Base-by-base conservation (phyloP, 495 filamentous ascomycete genomes). In the Neurospora cerealis region DNA sequence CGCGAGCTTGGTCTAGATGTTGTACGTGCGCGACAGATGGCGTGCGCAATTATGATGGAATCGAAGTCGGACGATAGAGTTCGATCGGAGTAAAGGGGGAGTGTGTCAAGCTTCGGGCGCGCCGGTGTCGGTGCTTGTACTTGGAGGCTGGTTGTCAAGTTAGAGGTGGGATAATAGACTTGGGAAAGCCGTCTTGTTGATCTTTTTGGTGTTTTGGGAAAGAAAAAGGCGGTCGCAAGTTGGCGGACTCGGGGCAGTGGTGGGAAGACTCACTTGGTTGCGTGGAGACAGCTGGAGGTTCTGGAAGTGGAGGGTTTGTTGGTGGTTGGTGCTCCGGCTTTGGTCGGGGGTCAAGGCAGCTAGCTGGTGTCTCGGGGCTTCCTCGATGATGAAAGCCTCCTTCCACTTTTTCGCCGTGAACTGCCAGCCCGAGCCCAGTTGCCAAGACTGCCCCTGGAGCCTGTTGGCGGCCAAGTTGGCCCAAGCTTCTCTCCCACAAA, bases 301-400 rank as follows among this genome's bases (percentile, higher is more conserved):
- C 75, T 78, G 77, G 77, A 79, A 36, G 72, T 44, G 44, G 72
- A 73, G 76, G 75, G 77, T 75, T 75, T 69, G 70, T 73, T 74
- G 73, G 72, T 76, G 74, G 76, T 73, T 74, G 76, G 76, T 78
- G 74, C 73, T 73, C 69, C 46, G 46, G 46, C 21, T 73, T 70
- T 75, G 77, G 74, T 75, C 74, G 66, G 76, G 54, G 24, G 77
- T 69, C 71, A 73, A 74, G 42, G 69, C 71, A 73, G 71, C 21
- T 60, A 19, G 46, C n/a, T n/a, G 42, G 19, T 34, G 28, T 32
- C 54, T 62, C 28, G 54, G 54, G 70, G 71, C 69, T 70, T 73
- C 74, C 73, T 73, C 72, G 75, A 80, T 77, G 77, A 78, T 78
- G 77, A 76, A 78, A 77, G 75, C 74, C 74, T 72, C 71, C 62